A percentile compares a stretch with the other conserved stretches of the same genome.
Conservation (phyloP, 2,329 filamentous ascomycete genomes). For the Paraphaeosphaeria minitans region DNA sequence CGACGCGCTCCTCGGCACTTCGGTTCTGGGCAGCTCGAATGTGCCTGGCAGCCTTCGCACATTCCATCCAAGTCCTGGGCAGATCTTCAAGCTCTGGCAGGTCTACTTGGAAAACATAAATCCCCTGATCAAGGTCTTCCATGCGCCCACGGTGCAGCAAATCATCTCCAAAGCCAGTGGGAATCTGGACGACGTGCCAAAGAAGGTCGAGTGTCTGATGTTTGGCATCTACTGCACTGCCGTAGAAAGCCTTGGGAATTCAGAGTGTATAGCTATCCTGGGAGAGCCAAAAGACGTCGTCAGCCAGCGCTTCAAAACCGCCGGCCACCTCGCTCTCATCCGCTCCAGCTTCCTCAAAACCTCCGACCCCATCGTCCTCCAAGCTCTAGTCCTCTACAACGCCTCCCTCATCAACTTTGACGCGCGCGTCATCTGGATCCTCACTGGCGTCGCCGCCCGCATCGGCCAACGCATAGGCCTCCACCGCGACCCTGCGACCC, state of each 20-base stretch:
- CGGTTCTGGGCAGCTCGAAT: constrained; percentile 25
- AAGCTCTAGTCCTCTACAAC: constrained; percentile 70
- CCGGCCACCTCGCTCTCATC: constrained; percentile 67
- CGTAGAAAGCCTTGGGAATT: constrained; percentile 59
- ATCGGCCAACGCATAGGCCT: constrained; percentile 66
- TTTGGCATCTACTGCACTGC: constrained; percentile 41
- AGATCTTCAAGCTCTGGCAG: constrained; percentile 76
- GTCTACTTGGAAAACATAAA: constrained; percentile 76
- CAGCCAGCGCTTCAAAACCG: constrained; percentile 60
- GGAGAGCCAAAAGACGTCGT: constrained; percentile 58
- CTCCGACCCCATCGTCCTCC: constrained; percentile 67
- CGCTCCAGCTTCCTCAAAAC: constrained; percentile 71
- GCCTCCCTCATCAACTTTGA: constrained; percentile 54
- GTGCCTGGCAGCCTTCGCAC: constrained; percentile 28
- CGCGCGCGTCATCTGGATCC: constrained; percentile 64
- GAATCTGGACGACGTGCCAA: constrained; percentile 60
- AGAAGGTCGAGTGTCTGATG: constrained; percentile 61
- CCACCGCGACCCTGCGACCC: constrained; percentile 60
- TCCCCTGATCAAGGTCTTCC: constrained; percentile 73
- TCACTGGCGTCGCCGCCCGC: constrained; percentile 66
- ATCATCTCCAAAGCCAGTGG: constrained; percentile 67
- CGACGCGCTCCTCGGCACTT: constrained; percentile 27
- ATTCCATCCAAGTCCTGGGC: constrained; percentile 66
- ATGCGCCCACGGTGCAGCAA: constrained; percentile 71
- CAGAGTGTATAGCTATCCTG: constrained; percentile 60